Evolutionary conservation across 2,329 filamentous ascomycete genomes (phyloP).

Genomic region (Talaromyces albobiverticillius): DNA sequence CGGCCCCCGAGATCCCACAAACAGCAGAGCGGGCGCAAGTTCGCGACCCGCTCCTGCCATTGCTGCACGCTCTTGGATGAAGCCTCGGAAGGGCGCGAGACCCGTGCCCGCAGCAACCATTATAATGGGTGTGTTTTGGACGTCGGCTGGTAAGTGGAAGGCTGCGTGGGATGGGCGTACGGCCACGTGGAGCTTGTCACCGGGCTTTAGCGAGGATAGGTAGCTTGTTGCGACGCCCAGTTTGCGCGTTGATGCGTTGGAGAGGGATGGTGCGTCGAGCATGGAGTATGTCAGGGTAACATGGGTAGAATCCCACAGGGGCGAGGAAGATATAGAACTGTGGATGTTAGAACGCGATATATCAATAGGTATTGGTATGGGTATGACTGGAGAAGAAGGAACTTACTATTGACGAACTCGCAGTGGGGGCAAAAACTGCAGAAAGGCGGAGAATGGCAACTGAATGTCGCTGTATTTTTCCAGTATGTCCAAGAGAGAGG

Average conservation of each 20-base stretch:
- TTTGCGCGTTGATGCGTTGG: neutral
- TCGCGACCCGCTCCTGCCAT: neutral
- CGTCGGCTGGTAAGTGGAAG: neutral
- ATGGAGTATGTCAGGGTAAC: neutral
- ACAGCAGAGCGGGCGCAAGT: neutral
- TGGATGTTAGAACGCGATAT: neutral
- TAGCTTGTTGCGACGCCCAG: neutral
- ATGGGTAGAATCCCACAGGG: neutral
- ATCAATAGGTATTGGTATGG: neutral
- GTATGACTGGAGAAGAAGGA: neutral
- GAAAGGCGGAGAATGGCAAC: neutral
- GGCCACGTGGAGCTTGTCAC: neutral
- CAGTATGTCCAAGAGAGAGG: neutral
- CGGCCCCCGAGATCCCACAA: neutral
- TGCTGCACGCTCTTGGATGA: conserved; percentile 1
- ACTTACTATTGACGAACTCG: neutral
- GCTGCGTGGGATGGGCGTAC: neutral
- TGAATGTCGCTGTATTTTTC: neutral
- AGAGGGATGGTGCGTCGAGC: neutral
- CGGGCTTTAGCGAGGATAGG: neutral
- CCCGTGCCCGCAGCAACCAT: neutral
- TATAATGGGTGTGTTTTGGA: neutral
- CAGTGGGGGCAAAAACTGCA: neutral
- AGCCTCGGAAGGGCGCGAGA: neutral
- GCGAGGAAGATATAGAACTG: conserved; percentile 4